Evolutionary conservation across 1,284 basidiomycete species (phyloP), one percentile per base, ranked within the genome.

Genomic region (Malassezia equina): DNA sequence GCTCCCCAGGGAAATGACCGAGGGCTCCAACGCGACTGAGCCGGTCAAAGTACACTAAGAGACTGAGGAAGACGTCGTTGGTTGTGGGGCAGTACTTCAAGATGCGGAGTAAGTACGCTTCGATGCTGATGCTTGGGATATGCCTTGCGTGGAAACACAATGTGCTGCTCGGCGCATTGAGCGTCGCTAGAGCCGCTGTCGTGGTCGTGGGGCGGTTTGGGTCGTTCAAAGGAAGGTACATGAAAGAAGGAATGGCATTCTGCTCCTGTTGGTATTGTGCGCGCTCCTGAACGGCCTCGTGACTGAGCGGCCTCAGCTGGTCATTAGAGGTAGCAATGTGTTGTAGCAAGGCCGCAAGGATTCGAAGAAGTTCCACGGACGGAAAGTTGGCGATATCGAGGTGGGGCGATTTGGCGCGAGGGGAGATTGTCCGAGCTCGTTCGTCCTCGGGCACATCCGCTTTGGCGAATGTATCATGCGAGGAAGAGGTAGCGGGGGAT

Each of bases 11-110:
- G 44, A 57, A 57, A n/a, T 31, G 17, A 5, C 55, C 55, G n/a
- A 43, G 27, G 3, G 43, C 45, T 7, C 55, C 55, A 9, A 57
- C 49, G 4, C 78, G 73, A 56, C 78, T 80, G 80, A 82, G 81
- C 47, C 93, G 82, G 76, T 98, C 93, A 76, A 98, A 96, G 76
- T 96, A 98, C 44, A 96, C 90, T 51, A 96, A 80, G 41, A 98
- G 79, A 36, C 87, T 84, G 8, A 96, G 80, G 72, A 98, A 98
- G 40, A 98, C 93, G 72, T 96, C 89, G 77, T 96, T 98, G 40
- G 91, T 93, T 2, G 91, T 91, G 2, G 93, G 93, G 75, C 93
- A 98, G 75, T 98, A 98, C 73, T 93, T 95, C 76, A 95, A 83
- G 61, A 98, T 98, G 36, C 93, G 84, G 28, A 93, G 78, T 9